Evolutionary conservation across 1,284 basidiomycete species (phyloP), one percentile per base, ranked within the genome.

Genomic region (Singerocomus inundabilis): DNA sequence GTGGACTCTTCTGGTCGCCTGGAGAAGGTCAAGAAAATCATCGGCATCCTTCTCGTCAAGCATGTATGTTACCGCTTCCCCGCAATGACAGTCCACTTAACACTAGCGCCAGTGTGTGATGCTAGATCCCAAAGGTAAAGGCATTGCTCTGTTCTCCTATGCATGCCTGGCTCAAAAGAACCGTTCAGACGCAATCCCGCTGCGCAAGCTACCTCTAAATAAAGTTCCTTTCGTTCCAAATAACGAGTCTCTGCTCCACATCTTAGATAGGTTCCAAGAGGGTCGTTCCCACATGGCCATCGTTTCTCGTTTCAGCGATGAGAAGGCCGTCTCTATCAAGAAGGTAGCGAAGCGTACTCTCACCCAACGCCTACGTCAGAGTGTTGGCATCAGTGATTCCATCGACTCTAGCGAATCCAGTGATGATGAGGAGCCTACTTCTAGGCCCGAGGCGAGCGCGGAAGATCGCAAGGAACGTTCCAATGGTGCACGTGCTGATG

Each of bases 281-380:
- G 93, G 93, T 10, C 80, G 91, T 34, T 91, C 87, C 36, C 93
- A 96, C 65, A 93, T 96, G 79, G 93, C 93, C 28, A 88, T 95
- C 56, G 91, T 96, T 54, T 84, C 82, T 50, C 80, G 86, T 40
- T 75, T 78, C 59, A 82, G 80, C 42, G 71, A 75, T 29, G 73
- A 79, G 54, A 78, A 81, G 57, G 79, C 67, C 18, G 61, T 67
- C 4, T 72, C 73, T 6, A 55, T 68, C 43, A 68, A 69, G 54
- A 75, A 57, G 36, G 66, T 55, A 3, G 52, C 52, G 44, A 89
- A 87, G 62, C 76, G 77, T 38, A 82, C 83, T 15, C 73, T 88
- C n/a, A 87, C 85, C 0, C 82, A 85, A 54, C 82, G 85, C 45
- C 71, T 87, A 16, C 76, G 80, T 40, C 73, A 80, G 55, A 75